Evolutionary conservation across 1,284 basidiomycete species (phyloP).

Genomic region (Ceratobasidium sp.): DNA sequence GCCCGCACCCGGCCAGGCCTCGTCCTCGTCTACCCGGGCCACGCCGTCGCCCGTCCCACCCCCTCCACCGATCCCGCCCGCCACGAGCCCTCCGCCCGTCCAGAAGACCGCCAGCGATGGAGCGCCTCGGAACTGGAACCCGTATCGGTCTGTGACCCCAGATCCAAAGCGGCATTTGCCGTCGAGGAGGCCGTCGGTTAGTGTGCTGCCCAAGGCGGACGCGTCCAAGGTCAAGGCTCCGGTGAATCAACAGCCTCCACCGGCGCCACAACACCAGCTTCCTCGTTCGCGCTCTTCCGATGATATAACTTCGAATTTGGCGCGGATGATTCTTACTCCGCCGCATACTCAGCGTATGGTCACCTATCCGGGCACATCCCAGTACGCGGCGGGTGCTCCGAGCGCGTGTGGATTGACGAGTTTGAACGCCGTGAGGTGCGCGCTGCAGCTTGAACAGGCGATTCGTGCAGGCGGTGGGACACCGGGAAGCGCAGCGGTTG

Average conservation of each 20-base stretch:
- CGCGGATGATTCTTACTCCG: constrained; percentile 39
- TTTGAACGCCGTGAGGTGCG: constrained; percentile 68
- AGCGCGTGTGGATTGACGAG: constrained; percentile 73
- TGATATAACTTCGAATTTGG: constrained; percentile 23
- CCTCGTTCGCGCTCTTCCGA: not conserved
- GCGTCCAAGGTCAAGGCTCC: not conserved
- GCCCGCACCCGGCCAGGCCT: not conserved
- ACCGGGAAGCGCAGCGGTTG: constrained; percentile 51
- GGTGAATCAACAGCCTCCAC: not conserved
- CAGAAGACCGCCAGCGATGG: not conserved
- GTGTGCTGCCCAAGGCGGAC: not conserved
- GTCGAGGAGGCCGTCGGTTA: not conserved
- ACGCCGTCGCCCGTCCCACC: constrained; percentile 6
- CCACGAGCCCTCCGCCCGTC: not conserved
- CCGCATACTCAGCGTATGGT: constrained; percentile 43
- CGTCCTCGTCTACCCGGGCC: not conserved
- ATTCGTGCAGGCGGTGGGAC: constrained; percentile 15
- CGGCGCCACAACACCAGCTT: constrained; percentile 1
- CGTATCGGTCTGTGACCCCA: constrained; percentile 17
- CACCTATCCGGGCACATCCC: constrained; percentile 60
- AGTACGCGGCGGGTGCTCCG: constrained; percentile 59
- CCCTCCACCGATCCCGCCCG: constrained; percentile 19
- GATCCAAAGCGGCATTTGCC: constrained; percentile 8
- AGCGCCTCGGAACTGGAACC: constrained; percentile 21
- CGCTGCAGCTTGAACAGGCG: constrained; percentile 55